Percentiles rank a stretch among this genome's conserved stretches.
These are phyloP conservation scores for Themeda triandra DNA, from an alignment of 176 grass and related monocot genomes.

Conservation along the genomic window DNA sequence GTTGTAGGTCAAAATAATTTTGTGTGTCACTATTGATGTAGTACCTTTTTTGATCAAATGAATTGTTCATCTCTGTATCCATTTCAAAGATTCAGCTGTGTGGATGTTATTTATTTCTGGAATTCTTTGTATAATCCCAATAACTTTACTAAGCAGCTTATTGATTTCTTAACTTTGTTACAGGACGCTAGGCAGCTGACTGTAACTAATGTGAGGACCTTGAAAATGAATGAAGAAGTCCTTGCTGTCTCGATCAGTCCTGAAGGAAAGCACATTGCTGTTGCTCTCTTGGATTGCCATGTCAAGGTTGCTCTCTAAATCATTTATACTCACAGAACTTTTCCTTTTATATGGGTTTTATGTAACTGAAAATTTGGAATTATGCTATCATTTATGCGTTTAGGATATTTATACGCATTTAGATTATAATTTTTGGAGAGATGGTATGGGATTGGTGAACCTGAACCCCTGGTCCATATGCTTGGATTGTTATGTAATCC, in stretches of 20 bases:
- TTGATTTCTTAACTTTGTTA: slow-evolving; percentile 17
- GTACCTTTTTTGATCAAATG: neutral
- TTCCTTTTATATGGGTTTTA: neutral
- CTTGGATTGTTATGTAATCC: neutral
- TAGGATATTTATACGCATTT: neutral
- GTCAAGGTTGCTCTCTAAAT: slow-evolving; percentile 63
- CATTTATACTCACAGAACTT: neutral
- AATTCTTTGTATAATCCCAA: neutral
- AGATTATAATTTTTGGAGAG: neutral
- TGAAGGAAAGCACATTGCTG: slow-evolving; percentile 78
- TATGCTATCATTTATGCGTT: slow-evolving; percentile 3
- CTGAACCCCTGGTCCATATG: neutral
- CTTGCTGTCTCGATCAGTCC: slow-evolving; percentile 69
- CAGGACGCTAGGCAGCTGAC: slow-evolving; percentile 79
- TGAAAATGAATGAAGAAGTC: slow-evolving; percentile 96
- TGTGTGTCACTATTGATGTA: neutral
- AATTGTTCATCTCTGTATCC: neutral
- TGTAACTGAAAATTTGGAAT: neutral
- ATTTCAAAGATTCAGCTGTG: neutral
- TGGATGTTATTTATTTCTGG: neutral
- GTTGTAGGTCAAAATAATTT: slow-evolving; percentile 1
- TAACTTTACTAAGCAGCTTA: slow-evolving; percentile 6
- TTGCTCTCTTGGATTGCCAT: slow-evolving; percentile 85
- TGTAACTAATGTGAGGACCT: slow-evolving; percentile 82
- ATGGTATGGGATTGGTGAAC: neutral